Percentiles rank a stretch among this genome's conserved stretches.
phyloP scores from a whole-genome alignment of 106 monocot genomes.

The Amphibolis antarctica region DNA sequence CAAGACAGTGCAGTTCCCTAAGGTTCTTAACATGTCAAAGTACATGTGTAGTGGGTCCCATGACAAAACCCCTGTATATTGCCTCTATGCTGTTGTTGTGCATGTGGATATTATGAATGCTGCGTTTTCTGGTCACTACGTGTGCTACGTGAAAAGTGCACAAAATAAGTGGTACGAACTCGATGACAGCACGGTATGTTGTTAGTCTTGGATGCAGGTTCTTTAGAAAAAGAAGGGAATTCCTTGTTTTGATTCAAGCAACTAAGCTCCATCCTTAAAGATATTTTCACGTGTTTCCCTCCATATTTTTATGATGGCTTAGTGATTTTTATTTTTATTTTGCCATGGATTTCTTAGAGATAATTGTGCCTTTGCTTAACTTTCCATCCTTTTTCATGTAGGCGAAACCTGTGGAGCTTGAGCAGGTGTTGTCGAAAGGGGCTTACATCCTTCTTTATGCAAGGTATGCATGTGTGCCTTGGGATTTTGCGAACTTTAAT shows the following conservation, averaged over 20 bases:
- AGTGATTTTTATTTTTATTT: no score
- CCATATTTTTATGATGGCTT: no score
- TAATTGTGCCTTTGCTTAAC: no score
- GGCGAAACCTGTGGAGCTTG: conserved; percentile 60
- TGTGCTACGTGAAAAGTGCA: conserved; percentile 69
- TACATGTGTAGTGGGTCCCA: conserved; percentile 48
- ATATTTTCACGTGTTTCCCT: no score
- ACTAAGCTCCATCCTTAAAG: no score
- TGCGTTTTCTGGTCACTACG: conserved; percentile 86
- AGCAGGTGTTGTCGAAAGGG: conserved; percentile 42
- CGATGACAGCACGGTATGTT: conserved; percentile 71
- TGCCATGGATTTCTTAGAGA: not conserved
- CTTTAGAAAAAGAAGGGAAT: not conserved
- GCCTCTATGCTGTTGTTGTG: conserved; percentile 84
- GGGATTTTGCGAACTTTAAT: not conserved
- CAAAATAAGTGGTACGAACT: conserved; percentile 68
- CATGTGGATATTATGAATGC: conserved; percentile 77
- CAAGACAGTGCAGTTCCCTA: conserved; percentile 64
- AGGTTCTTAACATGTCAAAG: conserved; percentile 45
- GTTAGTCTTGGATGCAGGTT: not conserved
- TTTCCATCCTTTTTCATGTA: conserved; percentile 7
- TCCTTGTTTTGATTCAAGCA: no score
- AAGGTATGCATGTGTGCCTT: conserved; percentile 29
- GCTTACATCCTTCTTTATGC: conserved; percentile 77
- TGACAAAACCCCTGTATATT: conserved; percentile 60